phyloP scores from a whole-genome alignment of 1,284 basidiomycete genomes.

The Trichosporon inkin region DNA sequence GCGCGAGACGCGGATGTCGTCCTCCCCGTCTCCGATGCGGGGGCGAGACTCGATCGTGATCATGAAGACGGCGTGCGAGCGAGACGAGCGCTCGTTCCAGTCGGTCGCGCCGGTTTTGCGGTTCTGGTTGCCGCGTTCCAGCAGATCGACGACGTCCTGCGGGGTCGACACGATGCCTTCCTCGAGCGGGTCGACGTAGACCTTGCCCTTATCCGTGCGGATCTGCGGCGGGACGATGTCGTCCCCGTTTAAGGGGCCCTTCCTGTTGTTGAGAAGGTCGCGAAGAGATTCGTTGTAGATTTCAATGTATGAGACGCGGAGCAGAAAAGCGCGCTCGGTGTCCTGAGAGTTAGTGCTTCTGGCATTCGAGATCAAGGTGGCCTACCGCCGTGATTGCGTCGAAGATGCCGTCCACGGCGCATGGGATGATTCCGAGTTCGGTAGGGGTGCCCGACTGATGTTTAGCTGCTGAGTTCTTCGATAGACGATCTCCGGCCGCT shows the following conservation, averaged over 20 bases:
- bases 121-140: constrained; percentile 53
- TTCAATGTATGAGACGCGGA: constrained; percentile 58
- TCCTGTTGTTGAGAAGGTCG: constrained; percentile 52
- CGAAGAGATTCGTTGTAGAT: constrained; percentile 60
- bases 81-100: constrained; percentile 57
- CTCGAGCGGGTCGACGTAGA: constrained; percentile 53
- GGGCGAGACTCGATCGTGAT: constrained; percentile 51
- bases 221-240: constrained; percentile 43
- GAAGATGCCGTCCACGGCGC: constrained; percentile 57
- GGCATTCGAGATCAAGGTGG: neutral
- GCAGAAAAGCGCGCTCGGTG: constrained; percentile 46
- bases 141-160: constrained; percentile 52
- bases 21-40: constrained; percentile 35
- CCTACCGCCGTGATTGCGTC: constrained; percentile 51
- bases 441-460: constrained; percentile 49
- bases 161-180: constrained; percentile 56
- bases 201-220: constrained; percentile 49
- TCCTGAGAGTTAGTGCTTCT: constrained; percentile 29
- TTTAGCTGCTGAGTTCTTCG: neutral
- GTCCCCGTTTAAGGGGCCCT: constrained; percentile 32
- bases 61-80: constrained; percentile 57
- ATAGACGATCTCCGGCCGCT: neutral
- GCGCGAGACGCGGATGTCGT: constrained; percentile 46
- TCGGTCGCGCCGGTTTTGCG: constrained; percentile 57
- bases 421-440: constrained; percentile 57